Evolutionary conservation across 345 rosid genomes (phyloP).

Genomic region (Rhizophora apiculata): DNA sequence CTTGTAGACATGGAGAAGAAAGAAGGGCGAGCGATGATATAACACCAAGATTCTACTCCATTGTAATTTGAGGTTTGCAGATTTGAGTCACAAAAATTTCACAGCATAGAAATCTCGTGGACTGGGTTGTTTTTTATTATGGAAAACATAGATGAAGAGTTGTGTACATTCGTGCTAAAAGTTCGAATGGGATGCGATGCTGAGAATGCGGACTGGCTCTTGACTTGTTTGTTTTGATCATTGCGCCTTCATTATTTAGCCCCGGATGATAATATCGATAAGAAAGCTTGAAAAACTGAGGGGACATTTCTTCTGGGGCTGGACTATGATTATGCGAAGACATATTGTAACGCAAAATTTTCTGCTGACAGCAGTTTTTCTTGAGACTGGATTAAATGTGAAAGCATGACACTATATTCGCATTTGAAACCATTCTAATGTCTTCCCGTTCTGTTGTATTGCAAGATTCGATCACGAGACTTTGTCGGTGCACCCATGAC

Average conservation of each 20-base stretch:
- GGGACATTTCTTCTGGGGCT: conserved; percentile 2
- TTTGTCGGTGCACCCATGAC: not conserved
- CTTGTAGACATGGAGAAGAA: not conserved
- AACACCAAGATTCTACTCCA: too few relatives aligned
- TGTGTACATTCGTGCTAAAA: not conserved
- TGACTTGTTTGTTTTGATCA: not conserved
- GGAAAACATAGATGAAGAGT: not conserved
- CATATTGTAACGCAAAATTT: not conserved
- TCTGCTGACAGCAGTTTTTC: not conserved
- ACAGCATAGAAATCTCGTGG: too few relatives aligned
- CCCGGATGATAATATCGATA: not conserved
- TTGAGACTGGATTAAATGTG: conserved; percentile 2
- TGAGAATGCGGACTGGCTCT: too few relatives aligned
- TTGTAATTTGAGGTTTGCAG: too few relatives aligned
- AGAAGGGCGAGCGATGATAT: too few relatives aligned
- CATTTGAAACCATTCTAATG: not conserved
- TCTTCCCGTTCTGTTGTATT: not conserved
- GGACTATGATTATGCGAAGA: not conserved
- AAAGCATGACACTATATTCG: conserved; percentile 15
- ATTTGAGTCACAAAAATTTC: too few relatives aligned
- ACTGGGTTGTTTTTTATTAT: too few relatives aligned
- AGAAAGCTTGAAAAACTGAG: not conserved
- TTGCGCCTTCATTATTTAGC: not conserved
- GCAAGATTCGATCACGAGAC: not conserved
- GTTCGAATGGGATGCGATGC: not conserved